phyloP scores from a whole-genome alignment of 2,329 filamentous ascomycete genomes.

The Exserohilum rostratum region DNA sequence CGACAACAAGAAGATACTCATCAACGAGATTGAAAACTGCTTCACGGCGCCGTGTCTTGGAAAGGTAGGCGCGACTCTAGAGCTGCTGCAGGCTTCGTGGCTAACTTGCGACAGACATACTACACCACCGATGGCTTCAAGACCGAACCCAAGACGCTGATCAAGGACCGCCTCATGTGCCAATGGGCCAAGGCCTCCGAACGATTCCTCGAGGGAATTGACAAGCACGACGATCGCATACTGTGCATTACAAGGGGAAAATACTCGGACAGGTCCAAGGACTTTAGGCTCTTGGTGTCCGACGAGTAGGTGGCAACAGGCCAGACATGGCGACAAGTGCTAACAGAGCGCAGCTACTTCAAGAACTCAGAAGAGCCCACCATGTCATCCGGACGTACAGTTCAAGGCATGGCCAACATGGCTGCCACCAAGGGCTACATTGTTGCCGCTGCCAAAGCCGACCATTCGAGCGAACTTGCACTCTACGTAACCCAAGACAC shows the following conservation, averaged over 20 bases:
- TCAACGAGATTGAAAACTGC: constrained; percentile 62
- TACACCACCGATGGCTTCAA: constrained; percentile 91
- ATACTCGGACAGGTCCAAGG: constrained; percentile 71
- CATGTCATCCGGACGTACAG: constrained; percentile 73
- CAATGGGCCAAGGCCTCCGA: constrained; percentile 83
- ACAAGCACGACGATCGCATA: constrained; percentile 70
- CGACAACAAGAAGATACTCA: constrained; percentile 84
- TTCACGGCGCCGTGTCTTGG: constrained; percentile 48
- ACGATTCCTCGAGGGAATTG: constrained; percentile 72
- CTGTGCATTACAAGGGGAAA: constrained; percentile 80
- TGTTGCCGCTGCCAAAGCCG: constrained; percentile 79
- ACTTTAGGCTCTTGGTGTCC: constrained; percentile 80
- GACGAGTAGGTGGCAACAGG: constrained; percentile 60
- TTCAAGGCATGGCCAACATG: constrained; percentile 80
- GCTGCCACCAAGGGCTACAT: constrained; percentile 86
- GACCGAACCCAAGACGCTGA: constrained; percentile 66
- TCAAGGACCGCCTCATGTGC: constrained; percentile 74
- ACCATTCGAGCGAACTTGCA: constrained; percentile 85
- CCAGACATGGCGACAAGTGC: neutral
- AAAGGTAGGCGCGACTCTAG: constrained; percentile 54
- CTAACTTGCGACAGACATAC: constrained; percentile 50
- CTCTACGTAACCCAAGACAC: constrained; percentile 88
- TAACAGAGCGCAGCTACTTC: constrained; percentile 65
- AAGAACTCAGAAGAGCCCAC: constrained; percentile 70
- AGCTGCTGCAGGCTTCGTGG: neutral